Percentiles rank a stretch among this genome's conserved stretches.
Conservation (phyloP, 1,139 yeast species). For the Blastobotrys illinoisensis region DNA sequence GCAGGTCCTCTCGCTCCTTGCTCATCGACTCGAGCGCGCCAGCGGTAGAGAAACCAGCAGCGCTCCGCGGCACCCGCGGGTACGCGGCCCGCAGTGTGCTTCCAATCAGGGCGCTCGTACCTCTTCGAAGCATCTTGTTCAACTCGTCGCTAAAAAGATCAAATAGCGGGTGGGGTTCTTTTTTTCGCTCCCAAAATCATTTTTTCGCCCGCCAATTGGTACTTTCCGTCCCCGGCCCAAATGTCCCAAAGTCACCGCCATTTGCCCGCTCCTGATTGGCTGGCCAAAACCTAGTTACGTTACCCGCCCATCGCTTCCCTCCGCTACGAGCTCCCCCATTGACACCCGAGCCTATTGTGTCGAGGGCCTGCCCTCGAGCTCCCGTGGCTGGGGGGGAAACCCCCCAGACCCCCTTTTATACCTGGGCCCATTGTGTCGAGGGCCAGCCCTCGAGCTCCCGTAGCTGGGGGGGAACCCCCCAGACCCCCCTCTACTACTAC, state of each 20-base stretch:
- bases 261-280: background rate
- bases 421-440: too few relatives aligned
- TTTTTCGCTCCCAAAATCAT: background rate
- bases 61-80: background rate
- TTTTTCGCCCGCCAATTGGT: background rate
- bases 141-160: too few relatives aligned
- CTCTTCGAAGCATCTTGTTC: background rate
- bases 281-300: too few relatives aligned
- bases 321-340: too few relatives aligned
- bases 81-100: background rate
- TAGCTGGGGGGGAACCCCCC: too few relatives aligned
- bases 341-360: too few relatives aligned
- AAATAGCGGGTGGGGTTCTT: background rate
- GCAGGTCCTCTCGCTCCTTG: slow-evolving; percentile 12
- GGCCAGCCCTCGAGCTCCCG: too few relatives aligned
- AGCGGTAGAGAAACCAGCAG: background rate
- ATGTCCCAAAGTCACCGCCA: background rate
- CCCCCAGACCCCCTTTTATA: too few relatives aligned
- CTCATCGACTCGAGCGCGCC: background rate
- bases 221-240: background rate
- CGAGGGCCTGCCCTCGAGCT: too few relatives aligned
- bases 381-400: too few relatives aligned
- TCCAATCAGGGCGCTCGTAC: background rate
- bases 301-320: too few relatives aligned
- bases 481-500: too few relatives aligned